Evolutionary conservation across 345 rosid species (phyloP).

Genomic region (Bretschneidera sinensis): DNA sequence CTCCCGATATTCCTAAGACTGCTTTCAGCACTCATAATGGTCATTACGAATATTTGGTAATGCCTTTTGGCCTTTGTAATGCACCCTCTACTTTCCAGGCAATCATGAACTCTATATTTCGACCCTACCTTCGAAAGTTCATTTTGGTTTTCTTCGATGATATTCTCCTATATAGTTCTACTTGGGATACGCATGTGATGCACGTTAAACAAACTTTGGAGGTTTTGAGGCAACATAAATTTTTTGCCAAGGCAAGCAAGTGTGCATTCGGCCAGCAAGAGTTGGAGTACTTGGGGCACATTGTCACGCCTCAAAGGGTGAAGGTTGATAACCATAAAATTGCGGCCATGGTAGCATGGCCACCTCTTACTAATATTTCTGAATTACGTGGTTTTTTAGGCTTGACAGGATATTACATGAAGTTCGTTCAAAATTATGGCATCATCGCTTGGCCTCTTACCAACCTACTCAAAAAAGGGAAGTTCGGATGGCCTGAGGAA

Average conservation of each 20-base stretch:
- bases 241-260: no score
- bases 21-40: slow-evolving; percentile 1
- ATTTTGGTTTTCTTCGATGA: not conserved
- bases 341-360: not conserved
- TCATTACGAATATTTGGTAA: slow-evolving; percentile 1
- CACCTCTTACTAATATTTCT: not conserved
- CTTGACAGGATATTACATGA: not conserved
- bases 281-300: not conserved
- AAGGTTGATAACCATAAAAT: not conserved
- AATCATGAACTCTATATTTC: no score
- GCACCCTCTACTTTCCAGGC: no score
- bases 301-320: not conserved
- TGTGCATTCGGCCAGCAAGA: no score
- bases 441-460: not conserved
- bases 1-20: not conserved
- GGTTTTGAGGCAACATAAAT: no score
- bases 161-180: no score
- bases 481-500: not conserved
- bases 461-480: not conserved
- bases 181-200: not conserved
- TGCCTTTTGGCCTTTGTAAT: no score
- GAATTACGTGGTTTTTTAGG: not conserved
- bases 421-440: not conserved
- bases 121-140: no score
- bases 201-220: not conserved